Conservation (phyloP, 495 filamentous ascomycete genomes). For the Aspergillus sclerotiicarbonarius region DNA sequence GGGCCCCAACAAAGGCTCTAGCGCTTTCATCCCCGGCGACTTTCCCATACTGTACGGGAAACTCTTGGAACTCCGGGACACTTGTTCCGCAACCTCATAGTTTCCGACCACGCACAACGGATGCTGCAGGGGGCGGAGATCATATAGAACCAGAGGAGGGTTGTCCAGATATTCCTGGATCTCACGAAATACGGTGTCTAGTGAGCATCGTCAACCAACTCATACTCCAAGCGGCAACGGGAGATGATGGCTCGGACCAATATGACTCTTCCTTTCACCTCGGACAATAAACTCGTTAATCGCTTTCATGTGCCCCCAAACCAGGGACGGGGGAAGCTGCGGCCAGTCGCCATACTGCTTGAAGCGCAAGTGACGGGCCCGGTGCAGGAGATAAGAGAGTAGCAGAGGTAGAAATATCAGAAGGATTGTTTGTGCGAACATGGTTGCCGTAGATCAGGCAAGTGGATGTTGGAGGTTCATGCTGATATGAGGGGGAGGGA, state of each 20-base stretch:
- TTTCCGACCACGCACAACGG: constrained; percentile 19
- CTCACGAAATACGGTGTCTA: constrained; percentile 1
- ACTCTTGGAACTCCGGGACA: constrained; percentile 32
- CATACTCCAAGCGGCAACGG: too few species aligned
- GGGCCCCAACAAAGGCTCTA: constrained; percentile 34
- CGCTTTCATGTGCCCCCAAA: constrained; percentile 12
- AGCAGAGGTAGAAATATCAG: not conserved
- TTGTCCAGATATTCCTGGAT: constrained; percentile 1
- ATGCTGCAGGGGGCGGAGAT: constrained; percentile 32
- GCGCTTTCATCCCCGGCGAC: constrained; percentile 27
- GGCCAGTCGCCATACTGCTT: constrained; percentile 10
- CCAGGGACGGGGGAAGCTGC: constrained; percentile 5
- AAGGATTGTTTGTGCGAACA: not conserved
- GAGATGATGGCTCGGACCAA: not conserved
- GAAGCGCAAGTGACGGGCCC: constrained; percentile 1
- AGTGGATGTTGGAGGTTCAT: not conserved
- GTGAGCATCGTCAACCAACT: too few species aligned
- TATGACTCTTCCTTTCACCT: constrained; percentile 1
- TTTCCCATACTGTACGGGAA: constrained; percentile 46
- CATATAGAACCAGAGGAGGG: constrained; percentile 19
- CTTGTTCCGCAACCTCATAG: constrained; percentile 25
- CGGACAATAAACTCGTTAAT: not conserved
- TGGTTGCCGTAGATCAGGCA: not conserved
- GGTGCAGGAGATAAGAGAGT: not conserved
- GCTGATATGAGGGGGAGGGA: not conserved